A percentile compares a stretch with the other conserved stretches of the same genome.
Conservation (phyloP, 306 rosid genomes). For the Begonia loranthoides region DNA sequence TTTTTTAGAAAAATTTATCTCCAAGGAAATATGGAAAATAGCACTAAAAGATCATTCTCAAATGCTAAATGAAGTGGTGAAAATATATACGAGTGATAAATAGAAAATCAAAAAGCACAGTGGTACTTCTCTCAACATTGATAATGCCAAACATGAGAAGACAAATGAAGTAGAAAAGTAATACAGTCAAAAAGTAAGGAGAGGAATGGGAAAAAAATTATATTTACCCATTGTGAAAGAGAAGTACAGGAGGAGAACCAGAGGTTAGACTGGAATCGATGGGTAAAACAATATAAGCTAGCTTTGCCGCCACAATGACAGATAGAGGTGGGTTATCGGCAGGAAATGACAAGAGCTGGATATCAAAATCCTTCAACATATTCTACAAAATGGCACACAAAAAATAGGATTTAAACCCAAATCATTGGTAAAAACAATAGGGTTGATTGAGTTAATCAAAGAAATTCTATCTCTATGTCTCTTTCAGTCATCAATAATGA, state of each 20-base stretch:
- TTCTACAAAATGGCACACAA: no score
- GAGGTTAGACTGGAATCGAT: conserved; percentile 40
- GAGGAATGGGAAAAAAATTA: neutral
- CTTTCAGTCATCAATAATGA: no score
- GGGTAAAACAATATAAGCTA: conserved; percentile 35
- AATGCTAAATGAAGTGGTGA: neutral
- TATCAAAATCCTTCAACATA: conserved; percentile 27
- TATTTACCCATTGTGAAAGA: conserved; percentile 53
- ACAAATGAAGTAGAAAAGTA: no score
- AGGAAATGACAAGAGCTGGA: conserved; percentile 37
- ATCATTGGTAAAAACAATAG: no score
- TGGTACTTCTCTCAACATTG: no score
- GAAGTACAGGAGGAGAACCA: conserved; percentile 34
- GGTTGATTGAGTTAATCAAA: no score
- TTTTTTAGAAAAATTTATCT: neutral
- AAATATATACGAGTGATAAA: neutral
- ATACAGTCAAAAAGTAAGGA: neutral
- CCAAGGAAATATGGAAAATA: neutral
- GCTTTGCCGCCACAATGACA: conserved; percentile 53
- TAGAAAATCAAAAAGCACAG: neutral
- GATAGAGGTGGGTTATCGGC: conserved; percentile 56
- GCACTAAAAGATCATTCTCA: neutral
- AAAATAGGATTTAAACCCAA: no score
- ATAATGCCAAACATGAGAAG: no score
- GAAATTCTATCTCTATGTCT: no score